phyloP scores from a whole-genome alignment of 2,329 filamentous ascomycete genomes.

The Pseudogymnoascus verrucosus region DNA sequence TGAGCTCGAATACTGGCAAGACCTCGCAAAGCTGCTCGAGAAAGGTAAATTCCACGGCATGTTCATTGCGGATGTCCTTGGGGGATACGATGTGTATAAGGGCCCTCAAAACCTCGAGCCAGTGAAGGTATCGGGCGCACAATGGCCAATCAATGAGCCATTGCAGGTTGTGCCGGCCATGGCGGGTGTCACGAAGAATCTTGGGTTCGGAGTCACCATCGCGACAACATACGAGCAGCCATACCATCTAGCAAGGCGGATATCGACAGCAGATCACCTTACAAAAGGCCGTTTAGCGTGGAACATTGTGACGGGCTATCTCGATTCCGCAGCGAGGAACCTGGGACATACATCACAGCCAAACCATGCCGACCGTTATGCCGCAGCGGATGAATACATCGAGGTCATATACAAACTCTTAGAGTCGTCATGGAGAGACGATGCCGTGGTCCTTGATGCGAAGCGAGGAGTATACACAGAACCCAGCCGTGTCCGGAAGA shows the following conservation, averaged over 20 bases:
- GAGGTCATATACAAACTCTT: slow-evolving; percentile 58
- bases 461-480: slow-evolving; percentile 52
- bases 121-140: slow-evolving; percentile 53
- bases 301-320: slow-evolving; percentile 58
- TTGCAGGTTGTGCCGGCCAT: slow-evolving; percentile 56
- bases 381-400: slow-evolving; percentile 55
- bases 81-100: slow-evolving; percentile 63
- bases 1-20: slow-evolving; percentile 51
- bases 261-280: slow-evolving; percentile 59
- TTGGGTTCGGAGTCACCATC: slow-evolving; percentile 62
- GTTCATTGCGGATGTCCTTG: slow-evolving; percentile 60
- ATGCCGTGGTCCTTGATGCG: slow-evolving; percentile 54
- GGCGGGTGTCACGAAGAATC: slow-evolving; percentile 57
- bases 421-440: slow-evolving; percentile 57
- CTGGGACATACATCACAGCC: slow-evolving; percentile 49
- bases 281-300: slow-evolving; percentile 45
- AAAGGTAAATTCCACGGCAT: slow-evolving; percentile 57
- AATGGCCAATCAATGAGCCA: slow-evolving; percentile 67
- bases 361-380: slow-evolving; percentile 59
- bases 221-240: slow-evolving; percentile 63
- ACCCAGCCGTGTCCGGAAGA: slow-evolving; percentile 50
- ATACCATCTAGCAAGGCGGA: slow-evolving; percentile 54
- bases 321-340: slow-evolving; percentile 59
- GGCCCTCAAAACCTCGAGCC: slow-evolving; percentile 51
- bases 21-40: slow-evolving; percentile 52